Evolutionary conservation across 495 filamentous ascomycete species (phyloP).

Genomic region (Hypoxylon subgilvum): DNA sequence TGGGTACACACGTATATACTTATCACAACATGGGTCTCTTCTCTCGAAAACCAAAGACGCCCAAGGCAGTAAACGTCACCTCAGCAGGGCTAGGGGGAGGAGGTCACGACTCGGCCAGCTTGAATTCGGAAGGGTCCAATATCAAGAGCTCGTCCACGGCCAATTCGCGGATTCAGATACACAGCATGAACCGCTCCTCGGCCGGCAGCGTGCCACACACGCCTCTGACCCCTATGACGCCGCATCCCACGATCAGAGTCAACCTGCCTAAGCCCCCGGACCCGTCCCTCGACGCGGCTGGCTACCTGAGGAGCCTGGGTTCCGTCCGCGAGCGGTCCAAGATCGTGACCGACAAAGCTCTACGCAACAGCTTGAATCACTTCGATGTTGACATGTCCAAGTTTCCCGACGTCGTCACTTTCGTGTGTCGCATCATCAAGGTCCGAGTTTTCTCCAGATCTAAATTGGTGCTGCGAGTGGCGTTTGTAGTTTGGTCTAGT

Average conservation of each 20-base stretch:
- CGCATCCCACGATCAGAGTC: conserved; percentile 54
- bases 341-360: conserved; percentile 77
- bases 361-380: conserved; percentile 78
- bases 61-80: conserved; percentile 47
- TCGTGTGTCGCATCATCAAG: conserved; percentile 97
- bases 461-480: not conserved
- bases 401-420: conserved; percentile 85
- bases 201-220: conserved; percentile 50
- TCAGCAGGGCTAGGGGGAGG: conserved; percentile 26
- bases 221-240: conserved; percentile 50
- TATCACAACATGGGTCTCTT: conserved; percentile 66
- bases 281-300: conserved; percentile 87
- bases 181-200: conserved; percentile 40
- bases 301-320: conserved; percentile 88
- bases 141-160: conserved; percentile 34
- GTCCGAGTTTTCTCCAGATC: conserved; percentile 51
- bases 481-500: not conserved
- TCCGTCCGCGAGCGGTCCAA: conserved; percentile 81
- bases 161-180: conserved; percentile 32
- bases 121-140: conserved; percentile 45
- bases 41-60: conserved; percentile 54
- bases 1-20: conserved; percentile 19
- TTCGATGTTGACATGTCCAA: conserved; percentile 91
- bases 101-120: conserved; percentile 44
- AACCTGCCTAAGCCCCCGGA: conserved; percentile 86